Conservation (phyloP, 1,139 yeast species). For the Hansenula lynferdii region DNA sequence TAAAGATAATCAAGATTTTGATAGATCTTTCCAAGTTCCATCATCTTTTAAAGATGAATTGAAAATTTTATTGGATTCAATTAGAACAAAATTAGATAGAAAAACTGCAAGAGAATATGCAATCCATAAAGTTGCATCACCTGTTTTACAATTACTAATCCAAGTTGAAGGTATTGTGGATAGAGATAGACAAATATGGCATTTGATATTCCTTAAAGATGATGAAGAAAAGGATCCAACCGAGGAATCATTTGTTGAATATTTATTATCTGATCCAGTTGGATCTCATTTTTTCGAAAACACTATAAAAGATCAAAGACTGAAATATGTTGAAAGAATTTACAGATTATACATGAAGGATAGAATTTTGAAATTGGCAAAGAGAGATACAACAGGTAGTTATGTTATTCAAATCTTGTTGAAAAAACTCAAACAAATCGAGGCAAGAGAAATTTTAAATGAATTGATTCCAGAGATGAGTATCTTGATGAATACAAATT, state of each 20-base stretch:
- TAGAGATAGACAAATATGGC: constrained; percentile 66
- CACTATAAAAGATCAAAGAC: constrained; percentile 60
- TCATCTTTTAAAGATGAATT: constrained; percentile 62
- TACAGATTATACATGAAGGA: constrained; percentile 70
- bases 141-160: constrained; percentile 75
- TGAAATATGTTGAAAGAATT: constrained; percentile 64
- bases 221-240: constrained; percentile 48
- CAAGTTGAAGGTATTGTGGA: constrained; percentile 81
- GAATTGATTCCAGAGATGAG: constrained; percentile 64
- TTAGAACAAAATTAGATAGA: constrained; percentile 31
- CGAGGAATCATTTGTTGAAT: constrained; percentile 82
- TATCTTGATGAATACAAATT: constrained; percentile 56
- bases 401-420: constrained; percentile 73
- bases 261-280: constrained; percentile 76
- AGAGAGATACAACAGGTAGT: constrained; percentile 76
- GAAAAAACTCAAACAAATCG: constrained; percentile 55
- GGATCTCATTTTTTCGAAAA: constrained; percentile 89
- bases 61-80: constrained; percentile 36
- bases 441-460: constrained; percentile 61
- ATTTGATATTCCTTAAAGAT: constrained; percentile 34
- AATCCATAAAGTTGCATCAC: constrained; percentile 78
- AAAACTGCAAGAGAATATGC: constrained; percentile 63
- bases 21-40: constrained; percentile 69
- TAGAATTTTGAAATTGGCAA: constrained; percentile 65
- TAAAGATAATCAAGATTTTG: constrained; percentile 67